Conservation (phyloP, 2,329 filamentous ascomycete genomes). For the Cucurbitaria berberidis region DNA sequence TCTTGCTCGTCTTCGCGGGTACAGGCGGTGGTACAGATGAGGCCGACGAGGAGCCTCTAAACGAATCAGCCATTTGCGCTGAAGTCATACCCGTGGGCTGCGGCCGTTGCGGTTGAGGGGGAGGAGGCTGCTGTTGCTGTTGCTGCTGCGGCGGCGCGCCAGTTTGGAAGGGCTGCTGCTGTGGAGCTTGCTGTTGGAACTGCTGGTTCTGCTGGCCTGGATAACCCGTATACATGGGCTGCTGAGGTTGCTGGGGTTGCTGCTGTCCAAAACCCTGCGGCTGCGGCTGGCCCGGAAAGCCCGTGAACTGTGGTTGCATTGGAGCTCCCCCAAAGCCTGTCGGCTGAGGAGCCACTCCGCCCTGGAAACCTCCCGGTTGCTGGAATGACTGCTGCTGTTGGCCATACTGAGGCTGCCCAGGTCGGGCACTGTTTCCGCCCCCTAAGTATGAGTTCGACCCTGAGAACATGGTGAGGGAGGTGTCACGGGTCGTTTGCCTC, state of each 20-base stretch:
- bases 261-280: slow-evolving; percentile 55
- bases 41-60: slow-evolving; percentile 49
- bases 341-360: slow-evolving; percentile 54
- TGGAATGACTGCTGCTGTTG: slow-evolving; percentile 59
- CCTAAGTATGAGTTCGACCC: slow-evolving; percentile 86
- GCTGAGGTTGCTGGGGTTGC: slow-evolving; percentile 49
- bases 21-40: slow-evolving; percentile 62
- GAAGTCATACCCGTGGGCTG: slow-evolving; percentile 68
- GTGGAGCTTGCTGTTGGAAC: slow-evolving; percentile 62
- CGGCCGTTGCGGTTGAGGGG: slow-evolving; percentile 53
- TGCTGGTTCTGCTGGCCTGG: slow-evolving; percentile 51
- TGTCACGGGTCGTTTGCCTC: slow-evolving; percentile 26
- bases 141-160: slow-evolving; percentile 63
- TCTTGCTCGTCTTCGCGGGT: slow-evolving; percentile 73
- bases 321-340: slow-evolving; percentile 59
- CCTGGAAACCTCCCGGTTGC: slow-evolving; percentile 62
- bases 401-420: slow-evolving; percentile 60
- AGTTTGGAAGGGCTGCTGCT: slow-evolving; percentile 48
- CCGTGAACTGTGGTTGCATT: slow-evolving; percentile 59
- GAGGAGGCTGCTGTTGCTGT: slow-evolving; percentile 64
- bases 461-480: slow-evolving; percentile 74
- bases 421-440: slow-evolving; percentile 76
- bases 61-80: slow-evolving; percentile 68
- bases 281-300: slow-evolving; percentile 54
- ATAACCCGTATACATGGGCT: slow-evolving; percentile 56